Base-by-base conservation (phyloP, 768 basidiomycete species). In the Leccinum subgranulosum region DNA sequence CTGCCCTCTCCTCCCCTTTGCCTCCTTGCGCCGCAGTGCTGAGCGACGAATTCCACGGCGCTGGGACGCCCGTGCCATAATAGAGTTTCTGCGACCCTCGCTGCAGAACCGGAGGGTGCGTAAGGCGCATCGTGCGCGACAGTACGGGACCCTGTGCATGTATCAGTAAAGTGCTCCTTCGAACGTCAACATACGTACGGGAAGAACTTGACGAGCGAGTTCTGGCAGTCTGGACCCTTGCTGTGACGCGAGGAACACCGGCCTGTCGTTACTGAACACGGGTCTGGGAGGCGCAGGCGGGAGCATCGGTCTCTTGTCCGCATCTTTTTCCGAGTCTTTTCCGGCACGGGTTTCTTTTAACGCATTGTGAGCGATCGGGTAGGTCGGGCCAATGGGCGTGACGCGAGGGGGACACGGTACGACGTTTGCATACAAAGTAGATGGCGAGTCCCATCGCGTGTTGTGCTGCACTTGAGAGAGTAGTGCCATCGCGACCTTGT, bases 401-500 rank as follows among this genome's bases (percentile, higher is more conserved):
- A 85, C 77, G 27, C 88, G 80, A 1, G 88, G 88, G 4, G 80
- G 70, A 62, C 84, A 85, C 11, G 87, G 85, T 1, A 75, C 76
- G 2, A 83, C 77, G 39, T 75, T 79, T 0, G 79, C 82, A 64
- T 82, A 90, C 46, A 92, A 69, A 3, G 87, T 85, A 60, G 87
- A 82, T 3, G 87, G 77, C 10, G 84, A 72, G 25, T 88, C 85
- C 88, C 88, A 90, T 4, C 88, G 81, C 10, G 86, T 74, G 23
- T 74, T 73, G 21, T 73, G 69, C 67, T 89, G 83, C 3, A 81
- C 74, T 53, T 86, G 81, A 0, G 77, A 68, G 34, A 91, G 77
- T 9, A 92, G 74, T 0, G 85, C 79, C 81, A 91, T 84, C 4
- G 87, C 85, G n/a, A 91, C 84, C 65, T 84, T 85, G 73, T 92